phyloP scores from a whole-genome alignment of 345 rosid genomes.

The Ceriops zippeliana region DNA sequence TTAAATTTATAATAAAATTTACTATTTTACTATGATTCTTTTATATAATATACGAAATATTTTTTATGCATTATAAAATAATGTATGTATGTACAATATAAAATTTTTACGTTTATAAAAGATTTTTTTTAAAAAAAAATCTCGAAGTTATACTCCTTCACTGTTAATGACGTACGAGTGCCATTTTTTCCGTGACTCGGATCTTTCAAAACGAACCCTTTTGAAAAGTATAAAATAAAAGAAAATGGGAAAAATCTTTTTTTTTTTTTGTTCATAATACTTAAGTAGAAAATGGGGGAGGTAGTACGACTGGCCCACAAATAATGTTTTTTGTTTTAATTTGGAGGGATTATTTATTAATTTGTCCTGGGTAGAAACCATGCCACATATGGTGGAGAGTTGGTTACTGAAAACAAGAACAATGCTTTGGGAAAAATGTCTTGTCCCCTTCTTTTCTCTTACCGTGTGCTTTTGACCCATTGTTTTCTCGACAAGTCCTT shows the following conservation, averaged over 20 bases:
- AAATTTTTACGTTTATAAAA: not conserved
- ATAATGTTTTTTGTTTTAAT: not conserved
- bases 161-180: slow-evolving; percentile 16
- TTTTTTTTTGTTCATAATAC: not conserved
- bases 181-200: slow-evolving; percentile 27
- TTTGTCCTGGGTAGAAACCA: slow-evolving; percentile 27
- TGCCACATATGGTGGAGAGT: slow-evolving; percentile 20
- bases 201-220: slow-evolving; percentile 25
- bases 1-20: too few species aligned
- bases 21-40: too few species aligned
- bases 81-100: too few species aligned
- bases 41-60: too few species aligned
- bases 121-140: not conserved
- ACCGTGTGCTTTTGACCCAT: slow-evolving; percentile 9
- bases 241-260: not conserved
- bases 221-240: not conserved
- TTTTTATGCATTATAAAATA: too few species aligned
- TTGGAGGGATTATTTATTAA: not conserved
- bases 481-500: not conserved
- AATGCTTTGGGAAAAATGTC: slow-evolving; percentile 22
- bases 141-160: not conserved
- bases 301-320: not conserved
- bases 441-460: slow-evolving; percentile 7
- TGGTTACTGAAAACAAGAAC: slow-evolving; percentile 18
- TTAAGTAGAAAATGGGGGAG: not conserved